phyloP scores from a whole-genome alignment of 345 rosid species.

The Lepidium didymum region DNA sequence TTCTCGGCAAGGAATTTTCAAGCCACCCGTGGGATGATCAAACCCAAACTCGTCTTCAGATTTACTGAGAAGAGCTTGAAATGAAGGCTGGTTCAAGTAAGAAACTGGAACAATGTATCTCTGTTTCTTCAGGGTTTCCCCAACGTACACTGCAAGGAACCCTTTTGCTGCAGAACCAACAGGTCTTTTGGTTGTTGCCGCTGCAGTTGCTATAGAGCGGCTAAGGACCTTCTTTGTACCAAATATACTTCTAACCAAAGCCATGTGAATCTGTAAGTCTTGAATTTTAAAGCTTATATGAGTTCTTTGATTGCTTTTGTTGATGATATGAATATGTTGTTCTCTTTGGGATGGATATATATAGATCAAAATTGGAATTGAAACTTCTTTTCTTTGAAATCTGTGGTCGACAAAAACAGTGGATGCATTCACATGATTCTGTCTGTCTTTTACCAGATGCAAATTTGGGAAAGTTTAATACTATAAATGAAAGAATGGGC shows the following conservation, averaged over 20 bases:
- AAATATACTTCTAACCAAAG: conserved; percentile 9
- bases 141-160: conserved; percentile 40
- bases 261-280: background rate
- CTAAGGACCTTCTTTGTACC: conserved; percentile 13
- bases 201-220: background rate
- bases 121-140: conserved; percentile 27
- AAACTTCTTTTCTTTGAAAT: background rate
- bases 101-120: conserved; percentile 39
- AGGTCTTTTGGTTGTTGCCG: background rate
- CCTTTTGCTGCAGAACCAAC: conserved; percentile 15
- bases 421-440: background rate
- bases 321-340: background rate
- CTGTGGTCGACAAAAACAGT: background rate
- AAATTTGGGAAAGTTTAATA: background rate
- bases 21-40: conserved; percentile 35
- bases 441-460: background rate
- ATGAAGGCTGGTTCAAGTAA: background rate
- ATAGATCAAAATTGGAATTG: background rate
- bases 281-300: background rate
- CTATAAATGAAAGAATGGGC: background rate
- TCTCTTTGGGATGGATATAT: background rate
- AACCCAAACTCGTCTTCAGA: conserved; percentile 9
- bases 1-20: conserved; percentile 38
- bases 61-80: too few species aligned
- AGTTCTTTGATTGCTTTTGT: background rate